These are phyloP conservation scores for Psilocybe cubensis DNA, from an alignment of 768 basidiomycete genomes.

Conservation along the genomic window DNA sequence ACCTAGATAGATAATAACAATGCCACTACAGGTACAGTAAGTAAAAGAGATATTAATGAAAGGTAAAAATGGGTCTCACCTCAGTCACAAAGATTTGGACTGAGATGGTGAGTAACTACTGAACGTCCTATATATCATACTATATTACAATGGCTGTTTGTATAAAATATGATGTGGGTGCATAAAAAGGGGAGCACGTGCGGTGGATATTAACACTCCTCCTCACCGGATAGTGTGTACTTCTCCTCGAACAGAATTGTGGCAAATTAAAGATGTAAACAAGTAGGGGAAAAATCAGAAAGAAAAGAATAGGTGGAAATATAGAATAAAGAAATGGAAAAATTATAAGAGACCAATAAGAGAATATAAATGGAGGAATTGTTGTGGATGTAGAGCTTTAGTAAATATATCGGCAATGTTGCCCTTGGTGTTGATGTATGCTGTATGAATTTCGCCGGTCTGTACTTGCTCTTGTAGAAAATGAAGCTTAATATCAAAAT, in stretches of 20 bases:
- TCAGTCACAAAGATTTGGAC: not conserved
- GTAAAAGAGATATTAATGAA: too few relatives aligned
- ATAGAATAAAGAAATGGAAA: not conserved
- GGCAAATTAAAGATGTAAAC: not conserved
- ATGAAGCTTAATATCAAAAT: constrained; percentile 45
- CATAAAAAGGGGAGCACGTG: not conserved
- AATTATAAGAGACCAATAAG: constrained; percentile 18
- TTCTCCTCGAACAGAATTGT: constrained; percentile 20
- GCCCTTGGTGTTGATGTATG: constrained; percentile 33
- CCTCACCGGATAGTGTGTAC: constrained; percentile 19
- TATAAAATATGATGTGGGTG: not conserved
- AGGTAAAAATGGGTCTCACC: not conserved
- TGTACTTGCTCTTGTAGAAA: constrained; percentile 37
- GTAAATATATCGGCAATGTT: constrained; percentile 45
- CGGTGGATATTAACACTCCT: constrained; percentile 39
- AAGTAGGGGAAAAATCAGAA: not conserved
- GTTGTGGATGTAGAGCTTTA: constrained; percentile 31
- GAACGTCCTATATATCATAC: not conserved
- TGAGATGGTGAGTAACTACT: not conserved
- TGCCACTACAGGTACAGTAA: too few relatives aligned
- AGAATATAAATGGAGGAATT: constrained; percentile 18
- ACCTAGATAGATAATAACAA: too few relatives aligned
- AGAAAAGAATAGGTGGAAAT: not conserved
- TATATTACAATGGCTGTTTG: not conserved
- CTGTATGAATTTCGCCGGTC: constrained; percentile 24